phyloP scores from a whole-genome alignment of 73 alveolate species.

The Tetrahymena elliotti region DNA sequence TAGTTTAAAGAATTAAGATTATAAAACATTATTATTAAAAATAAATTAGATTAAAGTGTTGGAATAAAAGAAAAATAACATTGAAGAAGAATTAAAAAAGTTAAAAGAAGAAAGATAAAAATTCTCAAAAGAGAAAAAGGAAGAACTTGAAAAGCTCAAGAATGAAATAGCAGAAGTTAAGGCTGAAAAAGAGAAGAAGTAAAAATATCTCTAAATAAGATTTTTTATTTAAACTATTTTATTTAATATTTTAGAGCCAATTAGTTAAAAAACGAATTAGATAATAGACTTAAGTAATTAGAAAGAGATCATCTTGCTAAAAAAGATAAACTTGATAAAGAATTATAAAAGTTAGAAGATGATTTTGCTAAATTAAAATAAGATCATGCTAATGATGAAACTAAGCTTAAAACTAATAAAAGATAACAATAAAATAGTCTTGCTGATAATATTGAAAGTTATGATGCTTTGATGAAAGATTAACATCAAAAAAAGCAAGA shows the following conservation, averaged over 20 bases:
- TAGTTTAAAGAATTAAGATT: background rate
- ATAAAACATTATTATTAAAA: background rate
- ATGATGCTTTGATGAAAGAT: conserved; percentile 38
- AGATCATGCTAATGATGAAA: conserved; percentile 27
- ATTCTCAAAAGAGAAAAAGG: conserved; percentile 24
- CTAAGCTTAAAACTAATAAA: conserved; percentile 15
- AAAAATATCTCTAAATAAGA: background rate
- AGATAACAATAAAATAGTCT: conserved; percentile 9
- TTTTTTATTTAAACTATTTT: too few relatives aligned
- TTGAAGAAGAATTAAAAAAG: conserved; percentile 7
- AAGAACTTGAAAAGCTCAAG: conserved; percentile 30
- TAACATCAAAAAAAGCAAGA: conserved; percentile 4
- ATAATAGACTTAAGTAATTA: conserved; percentile 1
- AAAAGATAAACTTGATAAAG: conserved; percentile 20
- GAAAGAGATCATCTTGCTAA: conserved; percentile 37
- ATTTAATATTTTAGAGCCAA: background rate
- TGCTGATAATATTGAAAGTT: conserved; percentile 13
- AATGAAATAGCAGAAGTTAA: conserved; percentile 36
- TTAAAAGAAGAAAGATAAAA: conserved; percentile 13
- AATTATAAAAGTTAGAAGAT: conserved; percentile 2
- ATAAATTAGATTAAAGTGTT: conserved; percentile 15
- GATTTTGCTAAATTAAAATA: conserved; percentile 25
- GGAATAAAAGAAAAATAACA: conserved; percentile 8
- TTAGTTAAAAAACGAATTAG: background rate
- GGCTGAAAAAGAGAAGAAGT: conserved; percentile 21